Conservation (phyloP, 108 stramenopile genomes). For the Poteriospumella lacustris region DNA sequence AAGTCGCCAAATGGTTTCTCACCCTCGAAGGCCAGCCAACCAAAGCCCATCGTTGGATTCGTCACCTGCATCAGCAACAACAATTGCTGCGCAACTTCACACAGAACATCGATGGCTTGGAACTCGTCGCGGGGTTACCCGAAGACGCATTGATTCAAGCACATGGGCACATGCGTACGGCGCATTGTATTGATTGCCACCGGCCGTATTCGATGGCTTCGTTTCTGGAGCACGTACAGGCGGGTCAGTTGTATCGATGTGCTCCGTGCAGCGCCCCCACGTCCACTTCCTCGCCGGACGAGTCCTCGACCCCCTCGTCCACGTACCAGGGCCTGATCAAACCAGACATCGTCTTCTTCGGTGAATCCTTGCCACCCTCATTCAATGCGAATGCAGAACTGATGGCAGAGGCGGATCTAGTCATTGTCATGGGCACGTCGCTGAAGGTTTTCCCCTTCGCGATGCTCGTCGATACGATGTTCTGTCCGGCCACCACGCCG, state of each 20-base stretch:
- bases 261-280: too few species aligned
- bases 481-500: slow-evolving; percentile 5
- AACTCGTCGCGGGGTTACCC: slow-evolving; percentile 68
- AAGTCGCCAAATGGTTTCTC: slow-evolving; percentile 63
- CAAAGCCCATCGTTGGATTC: slow-evolving; percentile 75
- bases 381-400: slow-evolving; percentile 54
- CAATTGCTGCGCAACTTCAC: slow-evolving; percentile 71
- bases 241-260: background rate
- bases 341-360: slow-evolving; percentile 95
- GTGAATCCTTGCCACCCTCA: slow-evolving; percentile 68
- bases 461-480: background rate
- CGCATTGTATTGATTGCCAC: slow-evolving; percentile 33
- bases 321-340: slow-evolving; percentile 58
- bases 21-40: slow-evolving; percentile 77
- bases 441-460: slow-evolving; percentile 48
- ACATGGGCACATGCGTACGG: slow-evolving; percentile 70
- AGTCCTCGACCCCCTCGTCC: background rate
- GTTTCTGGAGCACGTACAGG: background rate
- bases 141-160: slow-evolving; percentile 75
- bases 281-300: too few species aligned
- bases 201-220: background rate
- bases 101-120: slow-evolving; percentile 88
- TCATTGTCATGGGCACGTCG: slow-evolving; percentile 77
- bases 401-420: slow-evolving; percentile 52
- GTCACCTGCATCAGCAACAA: slow-evolving; percentile 68